Base-by-base conservation (phyloP, 176 grass and related monocot species). In the Avena eriantha region DNA sequence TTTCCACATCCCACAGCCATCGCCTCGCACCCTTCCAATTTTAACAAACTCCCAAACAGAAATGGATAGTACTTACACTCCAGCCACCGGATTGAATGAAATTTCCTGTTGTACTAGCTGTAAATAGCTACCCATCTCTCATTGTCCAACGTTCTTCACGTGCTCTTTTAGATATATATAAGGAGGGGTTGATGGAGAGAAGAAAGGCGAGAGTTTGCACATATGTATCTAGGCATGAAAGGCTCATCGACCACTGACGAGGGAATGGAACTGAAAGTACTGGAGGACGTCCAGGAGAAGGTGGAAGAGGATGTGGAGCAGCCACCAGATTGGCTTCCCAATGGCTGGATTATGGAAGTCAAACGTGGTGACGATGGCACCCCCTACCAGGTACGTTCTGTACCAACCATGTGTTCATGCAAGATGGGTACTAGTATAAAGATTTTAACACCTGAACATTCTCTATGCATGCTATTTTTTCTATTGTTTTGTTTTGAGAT, bases 261-360 rank as follows among this genome's bases (percentile, higher is more conserved):
- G 8, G 45, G 45, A 46, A 46, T 46, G 45, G 13, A 71, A 49
- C 11, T 46, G 45, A 10, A 41, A 7, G 0, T 11, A 9, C 13
- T 0, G 0, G 10, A 47, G 53, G 18, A 21, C 0, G n/a, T 21
- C 15, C 4, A 48, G 10, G 0, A 67, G 2, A 22, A 51, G 7
- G 21, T 4, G 4, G 45, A 19, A 31, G 23, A 80, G 14, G 59
- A 29, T 66, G 10, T 26, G 8, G 14, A 41, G 8, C 50, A 82
- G 21, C 47, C 56, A 7, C 90, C 79, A 2, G 73, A 68, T 14
- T 92, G 90, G 90, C 83, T 92, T 46, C 90, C 90, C 10, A 86
- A 92, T 66, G 90, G 90, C 4, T 92, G 86, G 90, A 69, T 83
- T 74, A 83, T 86, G 83, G 90, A 89, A 48, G 66, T 54, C 51